Conservation (phyloP, 2,329 filamentous ascomycete species). For the Claviceps paspali region DNA sequence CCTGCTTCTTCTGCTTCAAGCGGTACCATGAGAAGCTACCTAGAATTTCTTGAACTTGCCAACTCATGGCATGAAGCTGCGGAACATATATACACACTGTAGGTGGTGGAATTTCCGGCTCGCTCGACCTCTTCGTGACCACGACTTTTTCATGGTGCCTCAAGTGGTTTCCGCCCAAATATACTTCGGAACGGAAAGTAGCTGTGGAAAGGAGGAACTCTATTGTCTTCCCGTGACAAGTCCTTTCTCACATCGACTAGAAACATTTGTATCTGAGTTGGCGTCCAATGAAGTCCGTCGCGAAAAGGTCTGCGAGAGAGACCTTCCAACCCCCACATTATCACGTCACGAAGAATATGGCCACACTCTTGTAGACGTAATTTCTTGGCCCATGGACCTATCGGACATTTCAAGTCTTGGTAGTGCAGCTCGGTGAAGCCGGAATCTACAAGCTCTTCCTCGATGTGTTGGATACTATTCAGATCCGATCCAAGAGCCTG, state of each 20-base stretch:
- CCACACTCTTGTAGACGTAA: slow-evolving; percentile 28
- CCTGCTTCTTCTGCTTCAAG: too few relatives aligned
- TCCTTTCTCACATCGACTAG: slow-evolving; percentile 25
- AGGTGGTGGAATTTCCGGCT: too few relatives aligned
- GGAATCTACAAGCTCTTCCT: slow-evolving; percentile 20
- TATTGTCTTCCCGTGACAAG: slow-evolving; percentile 19
- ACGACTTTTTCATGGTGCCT: background rate
- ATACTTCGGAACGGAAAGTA: slow-evolving; percentile 27
- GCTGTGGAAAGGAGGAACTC: slow-evolving; percentile 20
- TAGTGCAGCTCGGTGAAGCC: slow-evolving; percentile 27
- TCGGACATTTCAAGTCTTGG: slow-evolving; percentile 29
- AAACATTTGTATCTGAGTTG: slow-evolving; percentile 27
- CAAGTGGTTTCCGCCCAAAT: slow-evolving; percentile 23
- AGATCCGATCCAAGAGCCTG: slow-evolving; percentile 26
- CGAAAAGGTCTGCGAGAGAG: slow-evolving; percentile 23
- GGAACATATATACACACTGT: too few relatives aligned
- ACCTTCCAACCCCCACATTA: slow-evolving; percentile 25
- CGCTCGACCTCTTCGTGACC: too few relatives aligned
- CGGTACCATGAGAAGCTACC: too few relatives aligned
- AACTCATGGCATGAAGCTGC: too few relatives aligned
- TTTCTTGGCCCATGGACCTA: slow-evolving; percentile 32
- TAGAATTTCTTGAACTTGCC: too few relatives aligned
- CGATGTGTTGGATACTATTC: slow-evolving; percentile 21
- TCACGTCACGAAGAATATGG: slow-evolving; percentile 27
- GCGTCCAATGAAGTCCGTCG: slow-evolving; percentile 25